Percentiles rank a stretch among this genome's conserved stretches.
Evolutionary conservation across 805 yeast genomes (phyloP).

Genomic region (Teunomyces aglyptinius): DNA sequence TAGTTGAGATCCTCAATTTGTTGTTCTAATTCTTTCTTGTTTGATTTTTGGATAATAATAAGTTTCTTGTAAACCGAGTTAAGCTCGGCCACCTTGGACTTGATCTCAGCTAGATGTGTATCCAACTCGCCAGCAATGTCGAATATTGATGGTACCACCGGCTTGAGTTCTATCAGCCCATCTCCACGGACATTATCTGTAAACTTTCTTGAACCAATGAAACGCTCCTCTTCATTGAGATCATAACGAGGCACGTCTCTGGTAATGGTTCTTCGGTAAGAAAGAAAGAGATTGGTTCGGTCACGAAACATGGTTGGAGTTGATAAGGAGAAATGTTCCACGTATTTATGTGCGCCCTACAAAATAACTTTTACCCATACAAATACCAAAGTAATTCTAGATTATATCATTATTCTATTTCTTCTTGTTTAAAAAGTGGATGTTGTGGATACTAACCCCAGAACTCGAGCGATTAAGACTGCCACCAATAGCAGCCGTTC

Average conservation of each 20-base stretch:
- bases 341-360: background rate
- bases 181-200: constrained; percentile 16
- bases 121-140: constrained; percentile 75
- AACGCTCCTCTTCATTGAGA: constrained; percentile 59
- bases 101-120: constrained; percentile 52
- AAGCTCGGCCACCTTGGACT: constrained; percentile 54
- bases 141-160: constrained; percentile 75
- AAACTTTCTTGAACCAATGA: constrained; percentile 37
- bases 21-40: constrained; percentile 70
- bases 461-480: constrained; percentile 19
- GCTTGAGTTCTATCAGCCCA: constrained; percentile 55
- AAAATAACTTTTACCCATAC: background rate
- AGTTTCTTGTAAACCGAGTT: constrained; percentile 75
- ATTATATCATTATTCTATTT: constrained; percentile 11
- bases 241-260: constrained; percentile 44
- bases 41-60: constrained; percentile 83
- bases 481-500: constrained; percentile 20
- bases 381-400: background rate
- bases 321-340: background rate
- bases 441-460: constrained; percentile 25
- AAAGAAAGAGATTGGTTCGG: constrained; percentile 85
- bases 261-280: constrained; percentile 87
- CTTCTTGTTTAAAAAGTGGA: constrained; percentile 33
- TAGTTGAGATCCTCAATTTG: constrained; percentile 78
- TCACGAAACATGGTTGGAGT: constrained; percentile 72